A percentile compares a stretch with the other conserved stretches of the same genome.
Evolutionary conservation across 306 rosid species (phyloP).

Genomic region (Cicer arietinum): DNA sequence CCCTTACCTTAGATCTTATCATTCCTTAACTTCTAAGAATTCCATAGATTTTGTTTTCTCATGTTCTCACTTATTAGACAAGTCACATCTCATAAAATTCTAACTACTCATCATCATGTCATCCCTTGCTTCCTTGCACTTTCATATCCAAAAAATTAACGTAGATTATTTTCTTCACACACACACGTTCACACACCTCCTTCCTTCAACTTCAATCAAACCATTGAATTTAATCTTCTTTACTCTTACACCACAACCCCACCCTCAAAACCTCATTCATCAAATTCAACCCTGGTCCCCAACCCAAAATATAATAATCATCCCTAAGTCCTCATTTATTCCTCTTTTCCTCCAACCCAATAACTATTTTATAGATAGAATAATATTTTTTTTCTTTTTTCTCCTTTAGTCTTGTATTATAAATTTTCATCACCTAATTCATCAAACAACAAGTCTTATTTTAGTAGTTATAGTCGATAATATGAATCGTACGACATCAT

Average conservation of each 20-base stretch:
- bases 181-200: constrained; percentile 13
- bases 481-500: too few species aligned
- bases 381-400: too few species aligned
- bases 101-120: constrained; percentile 8
- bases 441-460: too few species aligned
- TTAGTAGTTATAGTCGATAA: too few species aligned
- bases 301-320: background rate
- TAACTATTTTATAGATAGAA: background rate
- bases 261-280: background rate
- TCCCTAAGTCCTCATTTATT: background rate
- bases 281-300: background rate
- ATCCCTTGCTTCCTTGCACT: constrained; percentile 55
- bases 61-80: background rate
- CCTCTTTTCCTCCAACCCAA: background rate
- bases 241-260: background rate
- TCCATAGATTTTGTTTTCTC: background rate
- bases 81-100: constrained; percentile 31
- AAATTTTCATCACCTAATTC: too few species aligned
- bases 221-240: constrained; percentile 21
- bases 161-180: constrained; percentile 39
- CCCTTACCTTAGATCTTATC: background rate
- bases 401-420: too few species aligned
- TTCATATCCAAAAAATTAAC: constrained; percentile 2
- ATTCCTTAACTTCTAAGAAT: constrained; percentile 37
- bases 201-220: constrained; percentile 29